Evolutionary conservation across 164 flowering plant species (phyloP).

Genomic region (Vitis vinifera): DNA sequence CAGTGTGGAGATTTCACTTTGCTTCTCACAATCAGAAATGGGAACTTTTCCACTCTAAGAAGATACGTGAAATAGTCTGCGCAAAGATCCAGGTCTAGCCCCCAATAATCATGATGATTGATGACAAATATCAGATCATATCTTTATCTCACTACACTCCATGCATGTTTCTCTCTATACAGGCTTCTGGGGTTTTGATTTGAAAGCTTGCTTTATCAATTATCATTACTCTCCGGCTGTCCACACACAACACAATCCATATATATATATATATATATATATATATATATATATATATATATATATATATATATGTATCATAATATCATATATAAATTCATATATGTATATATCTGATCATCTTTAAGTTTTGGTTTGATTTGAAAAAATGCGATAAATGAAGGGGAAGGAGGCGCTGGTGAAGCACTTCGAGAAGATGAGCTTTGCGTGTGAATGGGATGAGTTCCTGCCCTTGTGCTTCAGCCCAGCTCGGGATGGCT

Average conservation of each 20-base stretch:
- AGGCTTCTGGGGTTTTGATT: background rate
- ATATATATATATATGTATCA: background rate
- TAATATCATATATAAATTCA: background rate
- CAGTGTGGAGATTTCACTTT: constrained; percentile 33
- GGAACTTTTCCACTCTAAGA: constrained; percentile 39
- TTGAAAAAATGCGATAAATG: background rate
- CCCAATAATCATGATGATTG: background rate
- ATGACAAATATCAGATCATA: too few species aligned
- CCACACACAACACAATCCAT: background rate
- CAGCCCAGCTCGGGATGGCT: constrained; percentile 54
- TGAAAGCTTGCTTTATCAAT: too few species aligned
- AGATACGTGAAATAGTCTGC: constrained; percentile 39
- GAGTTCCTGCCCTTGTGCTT: constrained; percentile 54
- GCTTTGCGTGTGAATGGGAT: constrained; percentile 45
- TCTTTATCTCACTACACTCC: background rate
- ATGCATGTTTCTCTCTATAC: too few species aligned
- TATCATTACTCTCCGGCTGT: background rate
- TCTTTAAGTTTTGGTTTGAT: background rate
- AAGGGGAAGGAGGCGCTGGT: constrained; percentile 64
- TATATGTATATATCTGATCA: background rate
- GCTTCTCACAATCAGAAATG: constrained; percentile 28
- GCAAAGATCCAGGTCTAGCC: constrained; percentile 64
- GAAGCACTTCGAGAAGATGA: constrained; percentile 36
- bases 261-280: background rate
- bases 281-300: background rate